Base-by-base conservation (phyloP, 352 stramenopile genomes). In the Plasmopara viticola region DNA sequence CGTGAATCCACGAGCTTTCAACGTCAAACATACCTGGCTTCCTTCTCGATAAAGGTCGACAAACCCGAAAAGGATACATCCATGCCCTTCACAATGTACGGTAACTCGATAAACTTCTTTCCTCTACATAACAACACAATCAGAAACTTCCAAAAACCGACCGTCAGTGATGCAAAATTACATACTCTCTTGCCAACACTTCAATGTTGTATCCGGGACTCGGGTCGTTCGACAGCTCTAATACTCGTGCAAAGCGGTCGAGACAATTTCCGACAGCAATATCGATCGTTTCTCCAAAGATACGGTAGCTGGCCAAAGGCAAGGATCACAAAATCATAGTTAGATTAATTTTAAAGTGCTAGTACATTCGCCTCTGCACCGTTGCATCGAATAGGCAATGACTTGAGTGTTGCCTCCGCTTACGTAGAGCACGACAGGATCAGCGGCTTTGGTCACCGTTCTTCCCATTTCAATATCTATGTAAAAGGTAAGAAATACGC, bases 261-360 rank as follows among this genome's bases (percentile, higher is more conserved):
- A 99, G 78, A 69, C 96, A 99, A 76, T 99, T 99, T 33, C 97
- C 97, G 18, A 99, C 95, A 5, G 97, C 97, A 58, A 99, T 99
- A 77, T 99, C 97, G 67, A 99, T 99, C 9, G 97, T 99, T 78
- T 99, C 97, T 29, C 97, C 97, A 72, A 99, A 99, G 50, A 99
- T 99, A 35, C 95, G 82, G 68, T 99, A 99, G 44, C 94, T 86
- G 30, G 17, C 74, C 8, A 48, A 14, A 55, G 30, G 40, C 6
- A 35, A 69, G 9, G 20, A 3, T 25, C 1, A 25, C 28, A 43
- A 13, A n/a, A 31, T 13, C 18, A 25, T 38, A 39, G 2, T 53
- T 17, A 30, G 5, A 15, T 34, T 5, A 14, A 35, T 4, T 6
- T 43, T 6, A 35, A 46, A 59, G 64, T 63, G 3, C 14, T 33